Evolutionary conservation across 306 rosid genomes (phyloP), one percentile per base, ranked within the genome.

Genomic region (Quillaja saponaria): DNA sequence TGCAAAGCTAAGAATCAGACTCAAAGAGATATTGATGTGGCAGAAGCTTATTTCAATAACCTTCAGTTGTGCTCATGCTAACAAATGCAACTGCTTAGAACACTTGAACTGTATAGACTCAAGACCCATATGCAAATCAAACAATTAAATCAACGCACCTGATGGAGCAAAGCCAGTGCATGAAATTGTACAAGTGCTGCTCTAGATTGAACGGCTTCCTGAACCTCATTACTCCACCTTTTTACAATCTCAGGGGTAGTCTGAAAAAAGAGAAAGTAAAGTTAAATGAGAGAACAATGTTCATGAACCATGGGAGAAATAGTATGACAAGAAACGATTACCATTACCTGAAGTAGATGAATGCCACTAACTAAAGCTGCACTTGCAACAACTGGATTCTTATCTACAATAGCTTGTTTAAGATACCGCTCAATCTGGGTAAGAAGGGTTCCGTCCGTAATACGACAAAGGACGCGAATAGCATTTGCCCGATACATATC

Each of bases 191-290:
- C 99, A 74, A 92, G 99, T 61, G 99, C 96, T 28, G 99, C 95
- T 76, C 96, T 86, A 44, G 99, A 89, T 78, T 92, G 99, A 76
- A 92, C 95, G 53, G 99, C 95, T 81, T 92, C 99, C 74, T 92
- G 99, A 78, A 92, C 94, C 84, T 92, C 99, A 72, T 92, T 92
- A 67, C 99, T 92, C 99, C 99, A 92, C 80, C 99, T 80, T 78
- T 87, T 89, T 41, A 92, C 99, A 78, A 92, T 92, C 81, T 92
- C 99, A 13, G 99, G 95, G 76, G 83, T 86, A 57, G 99, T 89
- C 99, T 92, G 83, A 55, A 68, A 66, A 55, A 46, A 42, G 19
- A 21, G 53, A 34, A 13, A 51, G 1, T 33, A 54, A 63, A 67
- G 71, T 3, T 25, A 54, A 60, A 69, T 68, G 49, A 56, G 49